Evolutionary conservation across 768 basidiomycete species (phyloP), one percentile per base, ranked within the genome.

Genomic region (Wakefieldia striispora): DNA sequence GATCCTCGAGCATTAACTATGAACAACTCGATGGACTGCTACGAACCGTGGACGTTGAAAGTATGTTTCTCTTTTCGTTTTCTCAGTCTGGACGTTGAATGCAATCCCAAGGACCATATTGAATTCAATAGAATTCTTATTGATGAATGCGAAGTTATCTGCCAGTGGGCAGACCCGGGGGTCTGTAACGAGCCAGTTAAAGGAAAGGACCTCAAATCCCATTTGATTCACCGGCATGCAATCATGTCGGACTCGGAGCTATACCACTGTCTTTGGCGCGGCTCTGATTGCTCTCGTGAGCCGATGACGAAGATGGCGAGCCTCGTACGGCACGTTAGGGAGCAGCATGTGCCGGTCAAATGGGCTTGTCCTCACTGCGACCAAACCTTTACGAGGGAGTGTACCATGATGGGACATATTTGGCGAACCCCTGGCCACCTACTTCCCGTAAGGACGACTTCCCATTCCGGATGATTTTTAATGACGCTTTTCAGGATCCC

Each of bases 231-330:
- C 1, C 9, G 0, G 0, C 60, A 62, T 12, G 51, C 42, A 1
- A 2, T 62, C 14, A 39, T 9, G 1, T 41, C 44, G 0, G 51
- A 54, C n/a, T 6, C 10, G 17, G 31, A 35, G 5, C 0, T 0
- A 2, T 57, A 62, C 16, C 10, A 1, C 2, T 62, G 60, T 26
- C 36, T 3, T 4, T 62, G 61, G 61, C 0, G 26, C 1, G 42
- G 0, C 33, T 33, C 33, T 1, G 16, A 33, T 13, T 62, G 61
- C 42, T 0, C 1, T 9, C 34, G 1, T 10, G 0, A 0, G 2
- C 34, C 39, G 1, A 57, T 63, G 61, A n/a, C n/a, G n/a, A 40
- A 3, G 37, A 52, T 3, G 26, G 6, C 52, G 0, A 50, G 45
- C 24, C 50, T 61, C 4, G 49, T 51, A 10, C 35, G 60, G 0